Conservation (phyloP, 345 rosid species). For the Heritiera fomes region DNA sequence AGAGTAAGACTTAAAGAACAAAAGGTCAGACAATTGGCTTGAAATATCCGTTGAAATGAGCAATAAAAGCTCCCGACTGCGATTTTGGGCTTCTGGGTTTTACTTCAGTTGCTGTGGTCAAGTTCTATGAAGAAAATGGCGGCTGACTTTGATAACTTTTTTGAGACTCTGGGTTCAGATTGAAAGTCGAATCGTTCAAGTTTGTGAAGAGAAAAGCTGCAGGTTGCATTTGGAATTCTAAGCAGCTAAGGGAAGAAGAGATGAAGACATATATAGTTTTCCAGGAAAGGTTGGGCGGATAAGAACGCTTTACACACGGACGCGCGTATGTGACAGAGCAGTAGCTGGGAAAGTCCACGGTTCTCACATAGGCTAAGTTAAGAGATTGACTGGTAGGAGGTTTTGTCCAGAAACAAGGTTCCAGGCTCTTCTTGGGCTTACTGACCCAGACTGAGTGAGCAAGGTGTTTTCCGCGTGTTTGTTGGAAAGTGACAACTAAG, state of each 20-base stretch:
- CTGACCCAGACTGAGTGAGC: too few relatives aligned
- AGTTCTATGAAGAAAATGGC: neutral
- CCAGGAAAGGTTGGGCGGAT: neutral
- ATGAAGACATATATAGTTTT: neutral
- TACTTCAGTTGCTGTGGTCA: neutral
- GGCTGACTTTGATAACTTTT: neutral
- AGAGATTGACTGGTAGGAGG: too few relatives aligned
- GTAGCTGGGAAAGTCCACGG: neutral
- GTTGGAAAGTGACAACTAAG: too few relatives aligned
- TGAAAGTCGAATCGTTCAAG: neutral
- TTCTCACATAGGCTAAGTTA: neutral
- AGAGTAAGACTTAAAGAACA: too few relatives aligned
- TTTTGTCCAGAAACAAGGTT: neutral
- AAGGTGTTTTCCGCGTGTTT: neutral
- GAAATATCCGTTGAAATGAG: conserved; percentile 18
- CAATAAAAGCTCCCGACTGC: neutral
- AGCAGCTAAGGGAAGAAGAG: neutral
- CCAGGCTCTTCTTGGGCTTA: neutral
- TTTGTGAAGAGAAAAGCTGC: neutral
- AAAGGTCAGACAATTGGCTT: conserved; percentile 9
- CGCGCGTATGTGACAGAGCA: neutral
- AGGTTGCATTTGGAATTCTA: neutral
- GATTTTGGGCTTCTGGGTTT: conserved; percentile 6
- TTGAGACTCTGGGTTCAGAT: conserved; percentile 6
- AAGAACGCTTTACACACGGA: conserved; percentile 16